A percentile compares a stretch with the other conserved stretches of the same genome.
Evolutionary conservation across 177 flowering plant genomes (phyloP).

Genomic region (Vitis hybrid): DNA sequence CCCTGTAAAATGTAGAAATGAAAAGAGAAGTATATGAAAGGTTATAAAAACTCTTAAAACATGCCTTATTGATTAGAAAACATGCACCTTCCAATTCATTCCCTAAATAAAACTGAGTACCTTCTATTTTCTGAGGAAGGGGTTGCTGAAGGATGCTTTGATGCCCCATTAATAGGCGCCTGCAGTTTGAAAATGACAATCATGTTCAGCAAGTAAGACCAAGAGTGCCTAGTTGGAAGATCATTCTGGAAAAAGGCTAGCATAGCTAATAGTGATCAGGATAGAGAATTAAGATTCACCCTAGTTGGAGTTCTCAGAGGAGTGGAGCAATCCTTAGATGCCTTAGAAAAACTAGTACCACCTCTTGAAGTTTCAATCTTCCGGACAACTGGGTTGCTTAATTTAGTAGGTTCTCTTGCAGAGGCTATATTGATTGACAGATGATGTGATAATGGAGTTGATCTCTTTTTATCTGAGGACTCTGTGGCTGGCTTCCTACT

Average conservation of each 20-base stretch:
- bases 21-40: neutral
- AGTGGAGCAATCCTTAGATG: slow-evolving; percentile 34
- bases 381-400: slow-evolving; percentile 31
- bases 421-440: slow-evolving; percentile 49
- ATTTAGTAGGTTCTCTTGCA: slow-evolving; percentile 35
- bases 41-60: neutral
- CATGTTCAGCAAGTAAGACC: neutral
- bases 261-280: neutral
- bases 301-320: slow-evolving; percentile 38
- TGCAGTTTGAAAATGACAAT: slow-evolving; percentile 18
- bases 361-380: slow-evolving; percentile 36
- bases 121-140: slow-evolving; percentile 36
- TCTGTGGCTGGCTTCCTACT: slow-evolving; percentile 22
- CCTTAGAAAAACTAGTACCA: slow-evolving; percentile 19
- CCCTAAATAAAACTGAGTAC: slow-evolving; percentile 7
- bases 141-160: slow-evolving; percentile 28
- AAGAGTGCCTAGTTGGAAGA: neutral
- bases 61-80: neutral
- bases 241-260: neutral
- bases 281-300: slow-evolving; percentile 15
- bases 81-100: neutral
- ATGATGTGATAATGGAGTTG: slow-evolving; percentile 45
- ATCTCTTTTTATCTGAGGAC: slow-evolving; percentile 29
- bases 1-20: slow-evolving; percentile 19
- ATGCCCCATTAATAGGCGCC: slow-evolving; percentile 16